These are phyloP conservation scores for Pichia pseudocactophila DNA, from an alignment of 805 yeast species.

Conservation along the genomic window DNA sequence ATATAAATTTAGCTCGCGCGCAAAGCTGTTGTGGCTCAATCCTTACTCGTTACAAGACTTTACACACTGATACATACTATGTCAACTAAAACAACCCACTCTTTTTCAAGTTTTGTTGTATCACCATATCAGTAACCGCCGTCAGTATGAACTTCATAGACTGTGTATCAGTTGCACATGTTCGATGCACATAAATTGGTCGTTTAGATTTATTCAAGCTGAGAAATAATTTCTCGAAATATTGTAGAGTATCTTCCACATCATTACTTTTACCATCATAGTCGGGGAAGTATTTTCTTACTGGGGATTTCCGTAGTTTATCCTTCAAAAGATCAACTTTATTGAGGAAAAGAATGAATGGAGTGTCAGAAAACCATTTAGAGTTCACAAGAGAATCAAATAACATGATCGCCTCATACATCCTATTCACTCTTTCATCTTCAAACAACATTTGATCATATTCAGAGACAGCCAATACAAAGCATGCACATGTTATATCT, in stretches of 20 bases:
- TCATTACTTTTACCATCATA: conserved; percentile 59
- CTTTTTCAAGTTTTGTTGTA: conserved; percentile 70
- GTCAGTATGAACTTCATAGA: conserved; percentile 85
- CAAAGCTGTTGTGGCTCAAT: no score
- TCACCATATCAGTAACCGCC: conserved; percentile 87
- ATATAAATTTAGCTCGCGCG: no score
- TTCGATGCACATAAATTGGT: conserved; percentile 84
- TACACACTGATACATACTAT: not conserved
- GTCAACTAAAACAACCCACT: conserved; percentile 55
- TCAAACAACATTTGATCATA: conserved; percentile 89
- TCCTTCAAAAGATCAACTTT: conserved; percentile 75
- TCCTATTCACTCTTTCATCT: conserved; percentile 79
- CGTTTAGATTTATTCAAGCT: conserved; percentile 52
- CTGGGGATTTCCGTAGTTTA: conserved; percentile 58
- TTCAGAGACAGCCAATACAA: conserved; percentile 84
- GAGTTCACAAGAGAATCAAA: conserved; percentile 82
- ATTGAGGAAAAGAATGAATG: conserved; percentile 82
- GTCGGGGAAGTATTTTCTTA: conserved; percentile 69
- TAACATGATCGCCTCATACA: conserved; percentile 80
- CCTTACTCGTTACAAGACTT: no score
- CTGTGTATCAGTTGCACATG: conserved; percentile 90
- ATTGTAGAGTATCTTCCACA: conserved; percentile 57
- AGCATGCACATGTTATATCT: conserved; percentile 77
- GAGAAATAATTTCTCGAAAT: conserved; percentile 60
- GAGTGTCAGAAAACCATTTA: conserved; percentile 75